Percentiles rank a stretch among this genome's conserved stretches.
These are phyloP conservation scores for Diaporthe helianthi DNA, from an alignment of 2,329 filamentous ascomycete genomes.

Conservation along the genomic window DNA sequence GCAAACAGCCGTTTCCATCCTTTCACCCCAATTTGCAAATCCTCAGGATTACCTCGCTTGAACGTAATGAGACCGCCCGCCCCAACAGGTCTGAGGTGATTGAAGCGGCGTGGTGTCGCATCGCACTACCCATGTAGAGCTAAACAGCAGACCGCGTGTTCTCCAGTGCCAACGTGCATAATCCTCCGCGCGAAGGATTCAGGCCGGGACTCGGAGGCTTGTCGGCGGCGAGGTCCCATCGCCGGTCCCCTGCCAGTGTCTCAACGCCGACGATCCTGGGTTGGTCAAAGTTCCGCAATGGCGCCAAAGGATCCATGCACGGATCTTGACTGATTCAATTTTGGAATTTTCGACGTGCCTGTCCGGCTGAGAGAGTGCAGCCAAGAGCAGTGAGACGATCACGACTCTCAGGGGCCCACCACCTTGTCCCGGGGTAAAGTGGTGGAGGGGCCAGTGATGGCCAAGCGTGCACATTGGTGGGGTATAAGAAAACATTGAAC, in stretches of 20 bases:
- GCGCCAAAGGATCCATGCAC: background rate
- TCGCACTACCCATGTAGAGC: conserved; percentile 11
- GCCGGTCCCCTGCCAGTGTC: background rate
- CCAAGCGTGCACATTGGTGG: background rate
- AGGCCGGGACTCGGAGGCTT: background rate
- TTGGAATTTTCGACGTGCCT: background rate
- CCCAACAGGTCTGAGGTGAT: background rate
- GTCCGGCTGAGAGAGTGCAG: background rate
- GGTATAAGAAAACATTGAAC: no score
- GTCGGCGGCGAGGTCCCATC: background rate
- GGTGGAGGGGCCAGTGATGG: background rate
- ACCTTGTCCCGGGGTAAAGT: background rate
- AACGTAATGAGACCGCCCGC: background rate
- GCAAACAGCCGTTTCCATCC: no score
- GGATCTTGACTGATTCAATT: no score
- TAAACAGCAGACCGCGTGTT: conserved; percentile 2
- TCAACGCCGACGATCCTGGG: background rate
- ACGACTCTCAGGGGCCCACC: background rate
- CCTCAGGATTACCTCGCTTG: background rate
- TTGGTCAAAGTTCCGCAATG: background rate
- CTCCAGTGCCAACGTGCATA: conserved; percentile 11
- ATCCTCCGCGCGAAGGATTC: conserved; percentile 1
- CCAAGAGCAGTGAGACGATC: background rate
- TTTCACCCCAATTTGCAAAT: background rate
- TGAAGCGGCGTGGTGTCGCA: conserved; percentile 12